These are phyloP conservation scores for Leccinum longicurvipes DNA, from an alignment of 768 basidiomycete species.

Conservation along the genomic window DNA sequence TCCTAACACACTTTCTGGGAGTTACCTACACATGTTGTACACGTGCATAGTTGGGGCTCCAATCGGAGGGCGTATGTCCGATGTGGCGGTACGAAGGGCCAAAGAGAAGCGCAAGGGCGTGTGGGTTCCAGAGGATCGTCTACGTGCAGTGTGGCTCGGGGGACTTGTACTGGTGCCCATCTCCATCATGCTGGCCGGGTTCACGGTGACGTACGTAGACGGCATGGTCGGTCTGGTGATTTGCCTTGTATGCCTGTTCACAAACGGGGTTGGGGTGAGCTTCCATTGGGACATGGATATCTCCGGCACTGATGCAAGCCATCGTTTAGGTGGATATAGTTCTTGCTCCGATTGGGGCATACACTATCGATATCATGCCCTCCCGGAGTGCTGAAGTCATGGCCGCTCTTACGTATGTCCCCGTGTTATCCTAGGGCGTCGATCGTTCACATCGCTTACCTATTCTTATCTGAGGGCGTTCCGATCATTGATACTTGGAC, in stretches of 20 bases:
- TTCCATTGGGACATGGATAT: background rate
- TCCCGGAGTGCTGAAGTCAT: conserved; percentile 59
- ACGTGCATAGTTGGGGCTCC: conserved; percentile 52
- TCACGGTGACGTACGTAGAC: conserved; percentile 49
- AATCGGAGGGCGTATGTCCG: conserved; percentile 57
- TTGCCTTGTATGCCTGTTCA: conserved; percentile 54
- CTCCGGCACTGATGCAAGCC: background rate
- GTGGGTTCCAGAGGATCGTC: conserved; percentile 69
- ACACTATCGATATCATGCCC: conserved; percentile 59
- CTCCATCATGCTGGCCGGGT: conserved; percentile 46
- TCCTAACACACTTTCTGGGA: background rate
- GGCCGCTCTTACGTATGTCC: conserved; percentile 52
- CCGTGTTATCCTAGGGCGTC: background rate
- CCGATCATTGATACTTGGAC: conserved; percentile 21
- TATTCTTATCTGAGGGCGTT: conserved; percentile 12
- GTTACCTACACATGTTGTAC: background rate
- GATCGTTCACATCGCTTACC: background rate
- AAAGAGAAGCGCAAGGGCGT: conserved; percentile 47
- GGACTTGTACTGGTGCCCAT: conserved; percentile 50
- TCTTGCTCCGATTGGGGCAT: conserved; percentile 53
- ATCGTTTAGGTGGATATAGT: conserved; percentile 49
- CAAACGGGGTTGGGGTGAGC: conserved; percentile 63
- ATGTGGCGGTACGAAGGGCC: conserved; percentile 47
- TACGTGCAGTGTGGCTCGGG: conserved; percentile 49
- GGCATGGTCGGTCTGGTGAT: conserved; percentile 48